Percentiles rank a stretch among this genome's conserved stretches.
These are phyloP conservation scores for Magnusiomyces starmeri DNA, from an alignment of 1,139 yeast genomes.

Conservation along the genomic window DNA sequence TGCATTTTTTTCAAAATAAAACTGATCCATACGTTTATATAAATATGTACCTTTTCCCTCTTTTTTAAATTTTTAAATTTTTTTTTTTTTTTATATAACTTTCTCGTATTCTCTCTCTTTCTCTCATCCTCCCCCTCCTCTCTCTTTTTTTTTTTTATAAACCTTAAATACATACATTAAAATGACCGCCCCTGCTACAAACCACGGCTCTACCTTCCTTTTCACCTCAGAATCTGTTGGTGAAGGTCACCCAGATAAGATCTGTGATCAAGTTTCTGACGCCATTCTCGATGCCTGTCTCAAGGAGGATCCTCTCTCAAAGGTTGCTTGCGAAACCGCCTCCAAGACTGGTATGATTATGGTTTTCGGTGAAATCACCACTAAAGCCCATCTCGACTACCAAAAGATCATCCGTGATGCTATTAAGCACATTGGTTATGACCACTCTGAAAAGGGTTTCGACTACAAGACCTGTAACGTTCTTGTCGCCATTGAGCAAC, in stretches of 20 bases:
- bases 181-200: conserved; percentile 28
- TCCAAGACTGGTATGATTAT: conserved; percentile 98
- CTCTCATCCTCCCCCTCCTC: conserved; percentile 7
- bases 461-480: conserved; percentile 99
- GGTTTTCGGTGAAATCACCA: conserved; percentile 99
- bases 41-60: conserved; percentile 6
- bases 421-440: conserved; percentile 97
- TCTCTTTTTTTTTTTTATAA: too few relatives aligned
- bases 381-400: conserved; percentile 90
- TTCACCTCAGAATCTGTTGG: conserved; percentile 95
- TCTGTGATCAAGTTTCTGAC: conserved; percentile 98
- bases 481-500: conserved; percentile 98
- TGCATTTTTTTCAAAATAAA: too few relatives aligned
- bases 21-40: too few relatives aligned
- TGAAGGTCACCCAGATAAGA: conserved; percentile 99
- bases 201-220: conserved; percentile 47
- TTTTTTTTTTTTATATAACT: conserved; percentile 1
- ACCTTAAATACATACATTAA: neutral
- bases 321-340: conserved; percentile 99
- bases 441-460: conserved; percentile 90
- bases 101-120: conserved; percentile 7
- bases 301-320: conserved; percentile 90
- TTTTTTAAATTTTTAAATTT: conserved; percentile 4
- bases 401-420: conserved; percentile 97
- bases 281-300: conserved; percentile 98